phyloP scores from a whole-genome alignment of 306 rosid genomes.

The Ammopiptanthus mongolicus region DNA sequence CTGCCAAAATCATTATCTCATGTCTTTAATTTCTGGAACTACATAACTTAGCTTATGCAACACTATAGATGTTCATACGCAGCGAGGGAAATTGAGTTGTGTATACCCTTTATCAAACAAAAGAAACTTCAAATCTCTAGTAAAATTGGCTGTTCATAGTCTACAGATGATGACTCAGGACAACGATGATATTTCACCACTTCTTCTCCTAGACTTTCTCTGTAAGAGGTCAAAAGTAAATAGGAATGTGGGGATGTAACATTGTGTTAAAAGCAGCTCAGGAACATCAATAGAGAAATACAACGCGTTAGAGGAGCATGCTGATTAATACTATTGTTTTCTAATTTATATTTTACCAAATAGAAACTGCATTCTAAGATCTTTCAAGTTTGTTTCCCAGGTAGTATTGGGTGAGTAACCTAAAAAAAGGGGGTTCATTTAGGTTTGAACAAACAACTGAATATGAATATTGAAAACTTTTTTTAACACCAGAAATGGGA shows the following conservation, averaged over 20 bases:
- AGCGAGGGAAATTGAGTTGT: background rate
- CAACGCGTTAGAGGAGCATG: background rate
- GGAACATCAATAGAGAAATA: background rate
- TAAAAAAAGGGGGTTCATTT: background rate
- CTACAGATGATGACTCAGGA: background rate
- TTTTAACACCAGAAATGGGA: no score
- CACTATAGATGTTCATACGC: background rate
- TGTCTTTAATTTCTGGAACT: background rate
- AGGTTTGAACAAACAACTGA: background rate
- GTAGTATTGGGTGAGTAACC: background rate
- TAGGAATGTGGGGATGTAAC: background rate
- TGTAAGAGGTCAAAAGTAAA: background rate
- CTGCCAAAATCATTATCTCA: background rate
- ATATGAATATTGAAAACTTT: background rate
- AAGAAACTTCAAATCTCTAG: no score
- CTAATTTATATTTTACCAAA: background rate
- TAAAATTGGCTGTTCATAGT: background rate
- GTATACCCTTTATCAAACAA: background rate
- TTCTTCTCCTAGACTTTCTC: background rate
- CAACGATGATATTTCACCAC: background rate
- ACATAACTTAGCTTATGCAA: background rate
- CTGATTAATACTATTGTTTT: background rate
- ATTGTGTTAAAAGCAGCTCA: background rate
- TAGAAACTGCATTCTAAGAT: constrained; percentile 11
- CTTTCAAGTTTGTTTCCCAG: background rate